Base-by-base conservation (phyloP, 768 basidiomycete genomes). In the Boletus rubescentipes region DNA sequence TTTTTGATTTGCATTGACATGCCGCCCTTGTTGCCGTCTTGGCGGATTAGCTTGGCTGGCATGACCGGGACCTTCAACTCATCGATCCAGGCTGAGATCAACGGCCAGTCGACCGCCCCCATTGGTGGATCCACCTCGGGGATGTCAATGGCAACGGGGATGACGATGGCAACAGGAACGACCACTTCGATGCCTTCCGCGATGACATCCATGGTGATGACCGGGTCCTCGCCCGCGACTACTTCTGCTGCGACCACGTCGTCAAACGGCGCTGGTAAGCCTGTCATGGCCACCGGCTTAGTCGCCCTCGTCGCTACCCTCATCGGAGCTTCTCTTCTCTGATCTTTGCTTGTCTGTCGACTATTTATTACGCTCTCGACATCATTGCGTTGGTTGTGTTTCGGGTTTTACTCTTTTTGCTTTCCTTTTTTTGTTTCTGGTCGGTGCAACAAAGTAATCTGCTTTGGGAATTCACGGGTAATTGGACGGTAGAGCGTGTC, bases 21-120 rank as follows among this genome's bases (percentile, higher is more conserved):
- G 9, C 26, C 26, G 26, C 6, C 26, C 6, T 26, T 3, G 26
- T 26, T 26, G 26, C n/a, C n/a, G n/a, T 26, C 26, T 26, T 26
- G 26, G 26, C 26, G 26, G 26, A n/a, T 42, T 57, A 91, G 88
- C 9, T 59, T 93, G 66, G 60, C 70, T n/a, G 72, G 77, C 52
- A 92, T 92, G 91, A 79, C 76, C 4, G 92, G 92, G 31, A 64
- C 64, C 0, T 94, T 92, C 76, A 85, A 77, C 65, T 60, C 76
- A 1, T 58, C 77, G 2, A 67, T 86, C 16, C 75, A 80, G 49
- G 70, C 78, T 6, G 76, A 88, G 65, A 86, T 93, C 61, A 73
- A 75, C 39, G 86, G 84, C 26, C 77, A 83, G 59, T 75, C 81
- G 2, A 79, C 81, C 4, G 83, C 85, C 1, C 79, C 84, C 38